Evolutionary conservation across 306 rosid genomes (phyloP).

Genomic region (Sphenostylis stenocarpa): DNA sequence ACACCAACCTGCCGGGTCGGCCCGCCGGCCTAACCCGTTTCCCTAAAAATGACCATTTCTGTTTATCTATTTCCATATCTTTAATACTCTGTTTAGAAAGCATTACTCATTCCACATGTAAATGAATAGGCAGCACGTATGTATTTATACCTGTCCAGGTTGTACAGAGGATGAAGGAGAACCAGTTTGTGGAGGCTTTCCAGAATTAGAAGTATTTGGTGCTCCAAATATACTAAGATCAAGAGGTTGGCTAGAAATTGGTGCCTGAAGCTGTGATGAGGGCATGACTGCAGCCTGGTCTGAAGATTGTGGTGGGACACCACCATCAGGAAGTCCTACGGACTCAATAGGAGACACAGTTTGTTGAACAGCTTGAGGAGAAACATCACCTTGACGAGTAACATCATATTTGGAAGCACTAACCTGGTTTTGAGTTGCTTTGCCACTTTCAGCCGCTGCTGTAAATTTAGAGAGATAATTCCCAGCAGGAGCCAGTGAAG

Average conservation of each 20-base stretch:
- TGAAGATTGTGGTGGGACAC: conserved; percentile 74
- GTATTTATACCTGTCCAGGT: conserved; percentile 85
- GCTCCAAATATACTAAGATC: conserved; percentile 91
- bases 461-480: conserved; percentile 76
- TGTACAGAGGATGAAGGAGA: conserved; percentile 79
- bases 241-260: conserved; percentile 75
- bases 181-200: conserved; percentile 48
- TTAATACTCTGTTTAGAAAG: conserved; percentile 5
- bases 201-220: conserved; percentile 58
- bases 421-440: conserved; percentile 46
- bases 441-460: conserved; percentile 52
- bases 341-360: conserved; percentile 49
- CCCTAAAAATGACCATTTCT: conserved; percentile 10
- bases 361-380: conserved; percentile 66
- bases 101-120: not conserved
- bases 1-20: too few species aligned
- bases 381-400: conserved; percentile 64
- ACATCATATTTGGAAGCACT: conserved; percentile 49
- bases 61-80: conserved; percentile 19
- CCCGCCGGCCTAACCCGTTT: too few species aligned
- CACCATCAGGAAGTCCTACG: conserved; percentile 86
- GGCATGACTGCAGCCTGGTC: conserved; percentile 54
- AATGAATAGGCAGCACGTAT: conserved; percentile 19
- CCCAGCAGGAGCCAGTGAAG: conserved; percentile 83
- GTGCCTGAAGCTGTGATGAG: conserved; percentile 53